Percentiles rank a stretch among this genome's conserved stretches.
Conservation (phyloP, 805 yeast genomes). For the Gaillardinia entomophila region DNA sequence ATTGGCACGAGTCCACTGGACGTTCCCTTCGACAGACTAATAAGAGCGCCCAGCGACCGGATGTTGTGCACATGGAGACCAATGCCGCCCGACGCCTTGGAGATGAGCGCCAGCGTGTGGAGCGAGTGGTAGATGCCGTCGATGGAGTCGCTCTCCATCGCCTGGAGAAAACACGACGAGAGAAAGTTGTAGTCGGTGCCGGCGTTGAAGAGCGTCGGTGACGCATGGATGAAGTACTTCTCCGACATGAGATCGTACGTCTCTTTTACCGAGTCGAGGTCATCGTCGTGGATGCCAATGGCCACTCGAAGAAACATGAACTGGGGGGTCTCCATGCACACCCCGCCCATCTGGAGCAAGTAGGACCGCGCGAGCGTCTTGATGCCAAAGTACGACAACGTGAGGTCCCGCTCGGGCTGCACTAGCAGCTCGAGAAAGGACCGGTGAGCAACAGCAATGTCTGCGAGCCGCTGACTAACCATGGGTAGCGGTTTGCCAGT, state of each 20-base stretch:
- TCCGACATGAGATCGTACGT: slow-evolving; percentile 85
- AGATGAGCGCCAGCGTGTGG: slow-evolving; percentile 81
- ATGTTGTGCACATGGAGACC: slow-evolving; percentile 88
- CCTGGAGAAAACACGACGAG: slow-evolving; percentile 88
- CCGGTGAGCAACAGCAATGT: slow-evolving; percentile 57
- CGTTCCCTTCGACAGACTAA: slow-evolving; percentile 88
- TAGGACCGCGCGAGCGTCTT: slow-evolving; percentile 90
- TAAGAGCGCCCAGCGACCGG: slow-evolving; percentile 79
- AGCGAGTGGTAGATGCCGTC: slow-evolving; percentile 92
- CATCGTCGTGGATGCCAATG: slow-evolving; percentile 76
- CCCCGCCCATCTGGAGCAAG: slow-evolving; percentile 45
- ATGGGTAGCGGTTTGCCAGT: slow-evolving; percentile 38
- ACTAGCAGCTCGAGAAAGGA: slow-evolving; percentile 70
- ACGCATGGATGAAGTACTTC: slow-evolving; percentile 87
- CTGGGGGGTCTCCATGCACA: slow-evolving; percentile 87
- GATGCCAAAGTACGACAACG: slow-evolving; percentile 80
- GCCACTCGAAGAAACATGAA: slow-evolving; percentile 87
- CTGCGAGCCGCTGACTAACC: slow-evolving; percentile 62
- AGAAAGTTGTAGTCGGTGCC: slow-evolving; percentile 82
- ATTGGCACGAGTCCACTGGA: slow-evolving; percentile 94
- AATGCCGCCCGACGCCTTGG: slow-evolving; percentile 94
- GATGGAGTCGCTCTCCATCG: slow-evolving; percentile 91
- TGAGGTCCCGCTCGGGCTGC: slow-evolving; percentile 71
- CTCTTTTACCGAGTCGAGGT: slow-evolving; percentile 62
- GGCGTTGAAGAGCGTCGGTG: slow-evolving; percentile 91